Percentiles rank a stretch among this genome's conserved stretches.
phyloP scores from a whole-genome alignment of 2,329 filamentous ascomycete genomes.

The Cladobotryum mycophilum region DNA sequence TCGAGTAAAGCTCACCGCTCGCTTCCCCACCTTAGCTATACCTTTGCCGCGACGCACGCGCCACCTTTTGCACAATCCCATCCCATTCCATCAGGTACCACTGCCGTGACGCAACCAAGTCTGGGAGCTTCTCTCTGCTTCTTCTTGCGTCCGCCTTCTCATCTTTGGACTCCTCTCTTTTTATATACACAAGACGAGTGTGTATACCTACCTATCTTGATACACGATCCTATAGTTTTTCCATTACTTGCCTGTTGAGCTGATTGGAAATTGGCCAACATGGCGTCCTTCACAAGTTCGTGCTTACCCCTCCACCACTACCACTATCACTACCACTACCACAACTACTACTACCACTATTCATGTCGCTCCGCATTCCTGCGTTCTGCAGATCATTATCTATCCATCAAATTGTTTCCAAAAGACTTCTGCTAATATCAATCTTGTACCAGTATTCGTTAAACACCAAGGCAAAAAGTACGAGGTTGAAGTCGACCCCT shows the following conservation, averaged over 20 bases:
- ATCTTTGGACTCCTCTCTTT: constrained; percentile 4
- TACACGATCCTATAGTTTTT: too few species aligned
- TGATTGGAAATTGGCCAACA: constrained; percentile 24
- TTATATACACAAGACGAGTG: too few species aligned
- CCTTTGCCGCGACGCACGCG: background rate
- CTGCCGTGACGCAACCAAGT: constrained; percentile 24
- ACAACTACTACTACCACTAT: background rate
- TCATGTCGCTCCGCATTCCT: background rate
- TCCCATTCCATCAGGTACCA: constrained; percentile 25
- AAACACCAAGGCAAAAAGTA: constrained; percentile 96
- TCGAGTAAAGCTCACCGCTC: background rate
- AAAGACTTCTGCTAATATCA: constrained; percentile 14
- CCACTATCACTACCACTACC: background rate
- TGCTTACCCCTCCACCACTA: constrained; percentile 15
- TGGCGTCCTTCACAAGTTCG: constrained; percentile 52
- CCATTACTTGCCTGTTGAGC: too few species aligned
- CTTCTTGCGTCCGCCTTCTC: background rate
- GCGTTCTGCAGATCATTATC: background rate
- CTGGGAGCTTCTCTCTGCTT: constrained; percentile 14
- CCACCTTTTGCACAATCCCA: constrained; percentile 7
- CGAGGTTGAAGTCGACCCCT: constrained; percentile 83
- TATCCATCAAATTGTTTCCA: background rate
- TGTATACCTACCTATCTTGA: too few species aligned
- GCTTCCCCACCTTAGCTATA: background rate
- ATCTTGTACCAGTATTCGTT: constrained; percentile 61